phyloP scores from a whole-genome alignment of 352 stramenopile genomes.

The Phytophthora quininea region DNA sequence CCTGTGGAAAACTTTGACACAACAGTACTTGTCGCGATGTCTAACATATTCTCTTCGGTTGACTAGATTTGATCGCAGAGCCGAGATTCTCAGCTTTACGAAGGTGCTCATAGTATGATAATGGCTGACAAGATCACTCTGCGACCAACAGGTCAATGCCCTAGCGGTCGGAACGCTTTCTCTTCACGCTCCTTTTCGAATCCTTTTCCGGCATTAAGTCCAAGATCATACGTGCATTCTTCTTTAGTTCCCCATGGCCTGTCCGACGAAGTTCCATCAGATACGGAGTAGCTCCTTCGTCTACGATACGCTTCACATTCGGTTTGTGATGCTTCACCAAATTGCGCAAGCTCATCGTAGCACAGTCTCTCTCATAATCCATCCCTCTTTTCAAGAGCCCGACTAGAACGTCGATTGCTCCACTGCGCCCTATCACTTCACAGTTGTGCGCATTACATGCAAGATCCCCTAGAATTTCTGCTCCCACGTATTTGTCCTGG shows the following conservation, averaged over 20 bases:
- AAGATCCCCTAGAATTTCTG: background rate
- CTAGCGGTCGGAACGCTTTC: background rate
- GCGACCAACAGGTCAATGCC: too few species aligned
- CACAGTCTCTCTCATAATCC: slow-evolving; percentile 1
- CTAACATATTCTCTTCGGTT: too few species aligned
- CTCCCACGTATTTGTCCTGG: background rate
- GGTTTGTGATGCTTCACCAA: background rate
- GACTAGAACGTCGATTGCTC: slow-evolving; percentile 2
- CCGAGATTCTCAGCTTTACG: too few species aligned
- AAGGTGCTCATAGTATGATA: too few species aligned
- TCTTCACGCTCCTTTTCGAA: background rate
- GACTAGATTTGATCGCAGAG: too few species aligned
- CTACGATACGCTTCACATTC: background rate
- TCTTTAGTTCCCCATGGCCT: background rate
- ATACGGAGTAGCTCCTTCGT: slow-evolving; percentile 1
- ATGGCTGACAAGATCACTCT: too few species aligned
- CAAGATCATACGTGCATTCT: slow-evolving; percentile 3
- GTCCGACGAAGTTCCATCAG: slow-evolving; percentile 5
- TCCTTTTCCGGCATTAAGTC: background rate
- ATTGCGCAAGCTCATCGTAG: slow-evolving; percentile 1
- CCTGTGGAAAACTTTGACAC: too few species aligned
- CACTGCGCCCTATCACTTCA: background rate
- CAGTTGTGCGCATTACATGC: background rate
- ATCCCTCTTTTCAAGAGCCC: background rate
- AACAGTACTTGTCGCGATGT: too few species aligned